phyloP scores from a whole-genome alignment of 2,329 filamentous ascomycete genomes.

The Aspergillus neoniger region DNA sequence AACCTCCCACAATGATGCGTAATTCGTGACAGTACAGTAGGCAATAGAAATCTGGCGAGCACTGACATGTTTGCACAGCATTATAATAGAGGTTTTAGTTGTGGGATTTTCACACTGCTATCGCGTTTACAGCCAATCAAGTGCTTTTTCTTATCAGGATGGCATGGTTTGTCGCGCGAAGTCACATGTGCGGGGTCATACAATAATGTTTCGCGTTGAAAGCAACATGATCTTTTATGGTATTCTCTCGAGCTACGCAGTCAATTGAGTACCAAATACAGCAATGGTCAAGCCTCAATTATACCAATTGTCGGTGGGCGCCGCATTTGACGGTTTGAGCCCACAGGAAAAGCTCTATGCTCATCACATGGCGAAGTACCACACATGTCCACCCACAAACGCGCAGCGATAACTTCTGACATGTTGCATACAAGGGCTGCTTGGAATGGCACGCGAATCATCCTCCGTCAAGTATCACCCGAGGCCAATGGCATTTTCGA shows the following conservation, averaged over 20 bases:
- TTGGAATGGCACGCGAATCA: conserved; percentile 50
- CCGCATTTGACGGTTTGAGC: conserved; percentile 18
- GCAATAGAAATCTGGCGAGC: no score
- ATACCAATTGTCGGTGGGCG: conserved; percentile 16
- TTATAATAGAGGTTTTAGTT: no score
- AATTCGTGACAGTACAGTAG: no score
- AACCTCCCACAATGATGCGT: no score
- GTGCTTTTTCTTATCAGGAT: neutral
- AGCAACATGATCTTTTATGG: no score
- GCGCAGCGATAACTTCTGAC: conserved; percentile 11
- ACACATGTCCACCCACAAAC: neutral
- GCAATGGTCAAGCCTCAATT: conserved; percentile 15
- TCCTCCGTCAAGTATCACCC: conserved; percentile 55
- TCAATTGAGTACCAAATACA: neutral
- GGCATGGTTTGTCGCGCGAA: neutral
- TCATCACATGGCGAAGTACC: conserved; percentile 25
- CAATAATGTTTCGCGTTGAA: neutral
- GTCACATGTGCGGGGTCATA: conserved; percentile 8
- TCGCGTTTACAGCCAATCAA: neutral
- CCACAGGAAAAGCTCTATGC: conserved; percentile 24
- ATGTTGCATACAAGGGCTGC: conserved; percentile 14
- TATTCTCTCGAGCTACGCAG: neutral
- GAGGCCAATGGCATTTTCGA: conserved; percentile 57
- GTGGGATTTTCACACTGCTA: neutral
- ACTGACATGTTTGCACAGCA: no score